These are phyloP conservation scores for Bipolaris zeicola DNA, from an alignment of 2,329 filamentous ascomycete genomes.

Conservation along the genomic window DNA sequence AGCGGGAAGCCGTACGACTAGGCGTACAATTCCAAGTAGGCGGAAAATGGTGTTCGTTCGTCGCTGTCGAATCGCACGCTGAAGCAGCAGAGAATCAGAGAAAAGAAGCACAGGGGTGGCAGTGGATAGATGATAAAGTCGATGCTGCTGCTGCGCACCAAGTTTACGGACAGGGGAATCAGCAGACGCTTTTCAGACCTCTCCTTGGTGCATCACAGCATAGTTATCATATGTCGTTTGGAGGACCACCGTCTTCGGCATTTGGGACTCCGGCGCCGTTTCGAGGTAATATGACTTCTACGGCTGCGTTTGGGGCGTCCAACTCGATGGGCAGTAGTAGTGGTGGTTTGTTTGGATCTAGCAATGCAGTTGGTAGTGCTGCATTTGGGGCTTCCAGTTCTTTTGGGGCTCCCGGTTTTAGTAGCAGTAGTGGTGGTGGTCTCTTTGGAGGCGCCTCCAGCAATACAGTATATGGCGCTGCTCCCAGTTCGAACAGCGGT, in stretches of 20 bases:
- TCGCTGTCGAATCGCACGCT: slow-evolving; percentile 63
- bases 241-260: too few relatives aligned
- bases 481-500: not conserved
- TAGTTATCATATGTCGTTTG: too few relatives aligned
- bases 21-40: slow-evolving; percentile 70
- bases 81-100: slow-evolving; percentile 5
- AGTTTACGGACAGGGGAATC: not conserved
- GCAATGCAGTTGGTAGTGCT: not conserved
- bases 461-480: not conserved
- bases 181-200: not conserved
- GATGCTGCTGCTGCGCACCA: not conserved
- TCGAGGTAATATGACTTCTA: too few relatives aligned
- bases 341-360: not conserved
- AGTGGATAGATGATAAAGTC: slow-evolving; percentile 33
- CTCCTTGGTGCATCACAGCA: too few relatives aligned
- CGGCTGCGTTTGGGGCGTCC: not conserved
- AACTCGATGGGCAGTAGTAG: not conserved
- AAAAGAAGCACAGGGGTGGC: slow-evolving; percentile 22
- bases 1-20: slow-evolving; percentile 69
- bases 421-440: not conserved
- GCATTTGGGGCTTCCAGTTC: not conserved
- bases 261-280: too few relatives aligned
- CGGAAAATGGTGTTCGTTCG: slow-evolving; percentile 74
- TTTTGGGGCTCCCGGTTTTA: not conserved
- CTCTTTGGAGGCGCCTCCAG: not conserved